A percentile compares a stretch with the other conserved stretches of the same genome.
These are phyloP conservation scores for Pleoardoris graminearum DNA, from an alignment of 2,329 filamentous ascomycete species.

Conservation along the genomic window DNA sequence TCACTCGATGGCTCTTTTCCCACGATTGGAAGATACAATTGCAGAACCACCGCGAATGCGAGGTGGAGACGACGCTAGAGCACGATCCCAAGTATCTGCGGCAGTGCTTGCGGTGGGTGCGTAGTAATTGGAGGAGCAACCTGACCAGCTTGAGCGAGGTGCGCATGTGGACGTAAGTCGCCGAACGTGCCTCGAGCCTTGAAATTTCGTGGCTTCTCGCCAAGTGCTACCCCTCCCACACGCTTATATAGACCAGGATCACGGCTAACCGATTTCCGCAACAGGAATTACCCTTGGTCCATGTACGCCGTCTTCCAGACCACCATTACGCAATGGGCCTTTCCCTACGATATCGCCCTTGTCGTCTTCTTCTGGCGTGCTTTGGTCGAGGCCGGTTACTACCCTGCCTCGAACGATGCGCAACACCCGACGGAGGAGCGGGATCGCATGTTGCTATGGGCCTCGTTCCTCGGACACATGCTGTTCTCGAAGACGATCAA, in stretches of 20 bases:
- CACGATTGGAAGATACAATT: slow-evolving; percentile 94
- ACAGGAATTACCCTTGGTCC: slow-evolving; percentile 87
- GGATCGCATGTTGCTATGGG: slow-evolving; percentile 36
- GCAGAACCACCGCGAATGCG: slow-evolving; percentile 86
- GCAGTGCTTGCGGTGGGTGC: slow-evolving; percentile 92
- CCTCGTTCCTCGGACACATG: slow-evolving; percentile 46
- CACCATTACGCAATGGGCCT: slow-evolving; percentile 86
- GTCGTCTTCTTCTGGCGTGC: slow-evolving; percentile 37
- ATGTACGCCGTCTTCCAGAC: slow-evolving; percentile 91
- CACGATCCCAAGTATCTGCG: slow-evolving; percentile 86
- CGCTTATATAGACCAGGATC: slow-evolving; percentile 17
- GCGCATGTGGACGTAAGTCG: slow-evolving; percentile 80
- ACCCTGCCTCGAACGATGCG: slow-evolving; percentile 20
- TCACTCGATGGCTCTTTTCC: slow-evolving; percentile 92
- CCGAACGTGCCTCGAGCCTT: slow-evolving; percentile 18
- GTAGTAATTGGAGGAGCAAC: slow-evolving; percentile 98
- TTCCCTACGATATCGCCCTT: slow-evolving; percentile 68
- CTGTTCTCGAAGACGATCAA: slow-evolving; percentile 91
- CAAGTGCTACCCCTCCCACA: slow-evolving; percentile 36
- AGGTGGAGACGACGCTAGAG: slow-evolving; percentile 87
- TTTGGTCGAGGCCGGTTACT: slow-evolving; percentile 38
- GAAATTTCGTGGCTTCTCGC: slow-evolving; percentile 30
- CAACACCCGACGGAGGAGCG: slow-evolving; percentile 21
- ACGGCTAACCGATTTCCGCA: slow-evolving; percentile 31
- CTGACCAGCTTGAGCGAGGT: slow-evolving; percentile 85